Conservation (phyloP, 306 rosid genomes). For the Rosa rugosa region DNA sequence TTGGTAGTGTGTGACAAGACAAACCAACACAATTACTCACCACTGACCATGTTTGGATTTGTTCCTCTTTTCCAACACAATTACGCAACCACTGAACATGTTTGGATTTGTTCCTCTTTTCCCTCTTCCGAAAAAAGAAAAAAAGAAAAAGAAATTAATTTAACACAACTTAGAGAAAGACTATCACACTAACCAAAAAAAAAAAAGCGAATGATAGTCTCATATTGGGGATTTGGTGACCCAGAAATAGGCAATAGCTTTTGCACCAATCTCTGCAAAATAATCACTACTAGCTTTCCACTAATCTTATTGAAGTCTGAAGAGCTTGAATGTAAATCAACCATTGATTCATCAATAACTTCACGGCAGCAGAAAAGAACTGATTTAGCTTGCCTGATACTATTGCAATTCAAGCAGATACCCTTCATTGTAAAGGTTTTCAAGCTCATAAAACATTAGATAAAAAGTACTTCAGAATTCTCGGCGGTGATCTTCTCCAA, state of each 20-base stretch:
- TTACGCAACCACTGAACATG: neutral
- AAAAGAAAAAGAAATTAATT: neutral
- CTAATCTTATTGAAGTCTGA: neutral
- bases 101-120: neutral
- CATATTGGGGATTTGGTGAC: neutral
- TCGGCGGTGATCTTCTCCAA: neutral
- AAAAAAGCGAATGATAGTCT: too few relatives aligned
- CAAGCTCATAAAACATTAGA: neutral
- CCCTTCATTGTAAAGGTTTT: neutral
- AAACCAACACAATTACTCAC: neutral
- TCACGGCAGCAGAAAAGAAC: neutral
- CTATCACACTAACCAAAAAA: too few relatives aligned
- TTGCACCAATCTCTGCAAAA: neutral
- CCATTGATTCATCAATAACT: constrained; percentile 4
- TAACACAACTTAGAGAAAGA: neutral
- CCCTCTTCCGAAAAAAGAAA: too few relatives aligned
- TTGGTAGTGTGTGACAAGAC: constrained; percentile 4
- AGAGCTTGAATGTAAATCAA: neutral
- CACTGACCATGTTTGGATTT: neutral
- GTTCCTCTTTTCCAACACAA: neutral
- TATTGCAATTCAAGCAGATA: neutral
- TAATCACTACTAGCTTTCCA: constrained; percentile 1
- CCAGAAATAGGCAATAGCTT: neutral
- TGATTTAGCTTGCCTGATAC: neutral
- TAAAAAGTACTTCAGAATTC: neutral